Base-by-base conservation (phyloP, 805 yeast species). In the Helenozyma rhizophorensis region DNA sequence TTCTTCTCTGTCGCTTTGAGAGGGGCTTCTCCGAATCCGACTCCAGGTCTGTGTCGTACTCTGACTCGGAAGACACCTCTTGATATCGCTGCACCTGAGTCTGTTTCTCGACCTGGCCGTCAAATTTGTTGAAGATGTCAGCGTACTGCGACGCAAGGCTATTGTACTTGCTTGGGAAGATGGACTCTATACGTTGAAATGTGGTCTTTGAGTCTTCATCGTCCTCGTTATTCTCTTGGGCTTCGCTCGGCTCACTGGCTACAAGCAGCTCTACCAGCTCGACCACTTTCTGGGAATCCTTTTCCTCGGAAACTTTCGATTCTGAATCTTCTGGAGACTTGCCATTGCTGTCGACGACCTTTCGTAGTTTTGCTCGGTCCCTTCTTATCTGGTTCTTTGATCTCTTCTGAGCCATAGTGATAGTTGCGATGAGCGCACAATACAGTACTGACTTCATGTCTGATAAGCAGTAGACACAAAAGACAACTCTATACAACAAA, bases 351-450 rank as follows among this genome's bases (percentile, higher is more conserved):
- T n/a, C n/a, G n/a, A n/a, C n/a, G n/a, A 47, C 37, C 48, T 64
- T 67, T 45, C 67, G 42, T 31, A 49, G 57, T 47, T 68, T 68
- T 12, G 60, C 62, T 33, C 59, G 51, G 37, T 68, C 79, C 36
- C 82, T 54, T 35, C 82, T 54, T 15, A 72, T 47, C 50, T 74
- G 80, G 50, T 76, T 76, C 57, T 74, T 76, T 7, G 74, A 58
- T 39, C 74, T 60, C 40, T 62, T 68, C 13, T 39, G 33, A 10
- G 36, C 33, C 35, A 35, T 35, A 19, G 16, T 16, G n/a, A 17
- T 5, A 17, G n/a, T n/a, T n/a, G n/a, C n/a, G n/a, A n/a, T n/a
- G n/a, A n/a, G n/a, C n/a, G n/a, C n/a, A n/a, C n/a, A n/a, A n/a
- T n/a, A n/a, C n/a, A n/a, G n/a, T n/a, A n/a, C n/a, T n/a, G n/a